Evolutionary conservation across 352 stramenopile species (phyloP).

Genomic region (Globisporangium takayamanum): DNA sequence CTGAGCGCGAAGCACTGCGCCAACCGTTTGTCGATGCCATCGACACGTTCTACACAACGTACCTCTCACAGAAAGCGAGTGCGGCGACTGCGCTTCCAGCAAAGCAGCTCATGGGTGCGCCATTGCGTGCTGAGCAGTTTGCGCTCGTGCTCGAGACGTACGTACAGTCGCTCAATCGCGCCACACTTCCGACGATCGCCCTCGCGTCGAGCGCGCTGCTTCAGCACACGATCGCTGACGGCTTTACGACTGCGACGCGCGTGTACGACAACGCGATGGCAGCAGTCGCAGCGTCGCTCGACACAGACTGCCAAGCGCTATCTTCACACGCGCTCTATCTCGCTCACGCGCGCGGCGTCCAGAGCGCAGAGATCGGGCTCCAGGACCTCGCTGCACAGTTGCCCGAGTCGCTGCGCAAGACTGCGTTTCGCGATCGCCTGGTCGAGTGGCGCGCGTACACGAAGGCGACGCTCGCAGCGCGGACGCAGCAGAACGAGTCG

Average conservation of each 20-base stretch:
- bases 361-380: slow-evolving; percentile 20
- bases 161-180: slow-evolving; percentile 33
- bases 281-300: background rate
- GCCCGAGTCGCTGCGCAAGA: slow-evolving; percentile 25
- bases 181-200: slow-evolving; percentile 38
- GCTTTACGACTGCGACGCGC: slow-evolving; percentile 20
- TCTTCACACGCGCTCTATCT: slow-evolving; percentile 19
- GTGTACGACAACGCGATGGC: slow-evolving; percentile 18
- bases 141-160: slow-evolving; percentile 33
- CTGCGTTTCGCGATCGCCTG: slow-evolving; percentile 23
- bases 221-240: slow-evolving; percentile 26
- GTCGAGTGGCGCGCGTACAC: slow-evolving; percentile 17
- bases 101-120: slow-evolving; percentile 38
- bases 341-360: slow-evolving; percentile 23
- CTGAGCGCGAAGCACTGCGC: slow-evolving; percentile 28
- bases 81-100: slow-evolving; percentile 20
- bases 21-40: slow-evolving; percentile 49
- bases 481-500: slow-evolving; percentile 13
- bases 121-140: slow-evolving; percentile 34
- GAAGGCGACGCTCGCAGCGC: slow-evolving; percentile 1
- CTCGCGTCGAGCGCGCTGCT: slow-evolving; percentile 35
- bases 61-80: slow-evolving; percentile 27
- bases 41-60: slow-evolving; percentile 38
- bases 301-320: background rate
- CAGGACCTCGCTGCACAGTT: slow-evolving; percentile 18